Evolutionary conservation across 140 eudicot species (phyloP), one percentile per base, ranked within the genome.

Genomic region (Cichorium intybus): DNA sequence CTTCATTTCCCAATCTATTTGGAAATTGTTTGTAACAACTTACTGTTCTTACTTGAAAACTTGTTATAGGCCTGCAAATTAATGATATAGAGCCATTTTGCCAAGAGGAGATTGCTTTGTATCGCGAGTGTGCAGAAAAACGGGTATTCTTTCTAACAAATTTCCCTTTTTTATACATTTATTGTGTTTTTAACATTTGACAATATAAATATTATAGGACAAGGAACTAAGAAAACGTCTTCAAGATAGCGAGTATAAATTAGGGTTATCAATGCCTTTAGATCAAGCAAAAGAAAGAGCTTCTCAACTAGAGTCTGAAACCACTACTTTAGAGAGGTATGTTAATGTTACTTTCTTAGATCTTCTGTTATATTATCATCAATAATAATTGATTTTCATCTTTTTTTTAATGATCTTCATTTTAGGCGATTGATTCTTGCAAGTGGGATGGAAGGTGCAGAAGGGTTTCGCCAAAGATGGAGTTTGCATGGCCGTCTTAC

Each of bases 381-480:
- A 41, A 53, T 6, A 22, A 35, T 51, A 22, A 8, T 39, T n/a
- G 29, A 27, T 21, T 3, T 62, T 70, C 10, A 41, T 43, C 3
- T 39, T 24, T 15, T 24, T 50, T 1, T 63, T 37, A 4, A 29
- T 43, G 1, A 18, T 55, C 9, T 24, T 50, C 39, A 21, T 29
- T 35, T 9, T 68, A 93, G 99, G 66, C 95, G 88, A 59, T 82
- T 89, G 83, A 93, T 89, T 69, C 88, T 93, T 78, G 97, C 97
- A 21, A 93, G 94, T 66, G 99, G 97, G 72, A 58, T 83, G 15
- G 95, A 93, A 80, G 97, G 99, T 64, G 84, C 86, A 56, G 95
- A 88, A 46, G 99, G 97, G 35, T 89, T 85, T 80, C 89, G 99
- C 29, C 95, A 88, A 64, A 77, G 99, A 80, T 93, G 99, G 99